A percentile compares a stretch with the other conserved stretches of the same genome.
These are phyloP conservation scores for Saccharata proteae DNA, from an alignment of 2,329 filamentous ascomycete genomes.

Conservation along the genomic window DNA sequence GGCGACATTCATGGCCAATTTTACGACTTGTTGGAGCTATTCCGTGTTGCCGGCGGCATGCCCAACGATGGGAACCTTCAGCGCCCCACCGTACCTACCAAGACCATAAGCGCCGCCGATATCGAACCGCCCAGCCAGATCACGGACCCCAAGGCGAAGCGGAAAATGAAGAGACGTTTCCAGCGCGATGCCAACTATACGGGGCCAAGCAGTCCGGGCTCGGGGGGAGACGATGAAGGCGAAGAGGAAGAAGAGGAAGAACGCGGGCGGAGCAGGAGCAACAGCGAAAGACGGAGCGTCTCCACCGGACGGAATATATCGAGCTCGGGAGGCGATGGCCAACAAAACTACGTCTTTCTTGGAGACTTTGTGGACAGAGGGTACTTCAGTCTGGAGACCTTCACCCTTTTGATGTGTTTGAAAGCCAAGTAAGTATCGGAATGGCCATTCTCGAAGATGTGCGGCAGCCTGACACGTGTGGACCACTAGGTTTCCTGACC, in stretches of 20 bases:
- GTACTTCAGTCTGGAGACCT: slow-evolving; percentile 62
- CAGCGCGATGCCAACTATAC: slow-evolving; percentile 41
- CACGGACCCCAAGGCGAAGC: slow-evolving; percentile 73
- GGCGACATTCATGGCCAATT: slow-evolving; percentile 99
- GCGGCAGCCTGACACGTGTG: neutral
- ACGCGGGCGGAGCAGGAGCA: slow-evolving; percentile 32
- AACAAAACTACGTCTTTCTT: slow-evolving; percentile 60
- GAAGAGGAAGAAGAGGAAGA: slow-evolving; percentile 38
- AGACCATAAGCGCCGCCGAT: slow-evolving; percentile 77
- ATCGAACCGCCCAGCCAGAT: slow-evolving; percentile 86
- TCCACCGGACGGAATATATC: slow-evolving; percentile 29
- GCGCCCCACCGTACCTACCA: slow-evolving; percentile 52
- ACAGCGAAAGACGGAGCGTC: slow-evolving; percentile 25
- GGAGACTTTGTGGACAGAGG: slow-evolving; percentile 65
- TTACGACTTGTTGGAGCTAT: slow-evolving; percentile 93
- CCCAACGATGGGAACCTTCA: slow-evolving; percentile 64
- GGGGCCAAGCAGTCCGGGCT: slow-evolving; percentile 37
- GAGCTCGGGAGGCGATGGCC: slow-evolving; percentile 37
- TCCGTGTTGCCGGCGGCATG: slow-evolving; percentile 93
- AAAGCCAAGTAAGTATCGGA: slow-evolving; percentile 51
- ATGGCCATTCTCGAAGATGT: neutral
- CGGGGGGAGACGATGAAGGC: slow-evolving; percentile 37
- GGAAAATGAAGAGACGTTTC: slow-evolving; percentile 58
- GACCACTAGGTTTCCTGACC: slow-evolving; percentile 50
- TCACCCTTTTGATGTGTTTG: slow-evolving; percentile 59